phyloP scores from a whole-genome alignment of 306 rosid species.

The Fragaria iinumae region DNA sequence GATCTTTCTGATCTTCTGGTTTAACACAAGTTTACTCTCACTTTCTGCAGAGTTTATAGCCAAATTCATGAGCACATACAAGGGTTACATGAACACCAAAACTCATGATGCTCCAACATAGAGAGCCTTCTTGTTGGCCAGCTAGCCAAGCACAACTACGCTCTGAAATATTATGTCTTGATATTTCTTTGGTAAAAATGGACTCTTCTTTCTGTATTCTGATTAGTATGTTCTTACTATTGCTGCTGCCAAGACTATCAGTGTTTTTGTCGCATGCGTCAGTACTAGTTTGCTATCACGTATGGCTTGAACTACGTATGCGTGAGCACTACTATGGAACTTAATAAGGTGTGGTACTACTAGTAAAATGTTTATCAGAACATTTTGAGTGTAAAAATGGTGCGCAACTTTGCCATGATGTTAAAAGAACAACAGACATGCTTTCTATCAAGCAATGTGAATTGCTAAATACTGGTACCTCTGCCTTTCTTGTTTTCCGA shows the following conservation, averaged over 20 bases:
- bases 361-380: neutral
- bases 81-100: slow-evolving; percentile 19
- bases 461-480: neutral
- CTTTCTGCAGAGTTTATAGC: slow-evolving; percentile 49
- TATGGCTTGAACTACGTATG: neutral
- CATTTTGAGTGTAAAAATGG: neutral
- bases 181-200: neutral
- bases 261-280: neutral
- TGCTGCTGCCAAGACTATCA: neutral
- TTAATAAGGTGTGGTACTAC: neutral
- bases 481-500: neutral
- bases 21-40: neutral
- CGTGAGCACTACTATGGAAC: neutral
- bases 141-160: neutral
- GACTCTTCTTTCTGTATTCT: neutral
- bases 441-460: neutral
- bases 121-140: neutral
- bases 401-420: neutral
- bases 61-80: slow-evolving; percentile 49
- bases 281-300: neutral
- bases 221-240: neutral
- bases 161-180: neutral
- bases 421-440: neutral
- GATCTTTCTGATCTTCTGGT: neutral
- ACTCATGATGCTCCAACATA: slow-evolving; percentile 1